Conservation (phyloP, 1,284 basidiomycete species). For the Apiotrichum siamense region DNA sequence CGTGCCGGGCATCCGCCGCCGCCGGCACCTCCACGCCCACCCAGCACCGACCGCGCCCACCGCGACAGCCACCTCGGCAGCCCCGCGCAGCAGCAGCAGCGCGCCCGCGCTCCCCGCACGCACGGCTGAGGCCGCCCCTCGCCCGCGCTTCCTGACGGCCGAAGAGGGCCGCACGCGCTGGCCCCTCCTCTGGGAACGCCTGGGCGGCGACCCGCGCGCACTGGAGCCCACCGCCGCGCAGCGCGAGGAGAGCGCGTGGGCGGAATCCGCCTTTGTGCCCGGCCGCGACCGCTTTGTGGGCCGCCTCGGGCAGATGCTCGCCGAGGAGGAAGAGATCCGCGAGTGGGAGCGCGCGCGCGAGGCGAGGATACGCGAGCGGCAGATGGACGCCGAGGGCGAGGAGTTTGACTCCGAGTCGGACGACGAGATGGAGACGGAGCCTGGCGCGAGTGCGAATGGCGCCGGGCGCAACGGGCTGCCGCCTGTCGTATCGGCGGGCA, state of each 20-base stretch:
- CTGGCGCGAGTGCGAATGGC: neutral
- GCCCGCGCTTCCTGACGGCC: constrained; percentile 19
- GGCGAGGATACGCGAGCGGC: constrained; percentile 32
- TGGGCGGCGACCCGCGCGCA: constrained; percentile 32
- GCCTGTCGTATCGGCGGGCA: constrained; percentile 2
- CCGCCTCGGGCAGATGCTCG: constrained; percentile 39
- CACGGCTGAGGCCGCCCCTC: constrained; percentile 6
- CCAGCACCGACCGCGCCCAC: neutral
- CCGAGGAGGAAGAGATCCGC: constrained; percentile 41
- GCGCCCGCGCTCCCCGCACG: too few relatives aligned
- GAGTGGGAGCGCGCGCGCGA: constrained; percentile 34
- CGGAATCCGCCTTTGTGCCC: constrained; percentile 26
- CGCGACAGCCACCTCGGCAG: neutral
- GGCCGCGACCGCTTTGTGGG: constrained; percentile 33
- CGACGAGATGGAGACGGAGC: constrained; percentile 24
- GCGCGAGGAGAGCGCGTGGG: constrained; percentile 31
- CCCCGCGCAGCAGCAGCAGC: neutral
- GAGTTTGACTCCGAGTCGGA: constrained; percentile 39
- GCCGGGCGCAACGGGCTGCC: neutral
- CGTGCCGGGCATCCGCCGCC: constrained; percentile 26
- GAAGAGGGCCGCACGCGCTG: constrained; percentile 35
- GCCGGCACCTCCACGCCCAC: neutral
- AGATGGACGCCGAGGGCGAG: constrained; percentile 28
- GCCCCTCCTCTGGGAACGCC: constrained; percentile 43
- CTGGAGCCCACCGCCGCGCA: constrained; percentile 15